Evolutionary conservation across 129 eudicot genomes (phyloP).

Genomic region (Heracleum sosnowskyi): DNA sequence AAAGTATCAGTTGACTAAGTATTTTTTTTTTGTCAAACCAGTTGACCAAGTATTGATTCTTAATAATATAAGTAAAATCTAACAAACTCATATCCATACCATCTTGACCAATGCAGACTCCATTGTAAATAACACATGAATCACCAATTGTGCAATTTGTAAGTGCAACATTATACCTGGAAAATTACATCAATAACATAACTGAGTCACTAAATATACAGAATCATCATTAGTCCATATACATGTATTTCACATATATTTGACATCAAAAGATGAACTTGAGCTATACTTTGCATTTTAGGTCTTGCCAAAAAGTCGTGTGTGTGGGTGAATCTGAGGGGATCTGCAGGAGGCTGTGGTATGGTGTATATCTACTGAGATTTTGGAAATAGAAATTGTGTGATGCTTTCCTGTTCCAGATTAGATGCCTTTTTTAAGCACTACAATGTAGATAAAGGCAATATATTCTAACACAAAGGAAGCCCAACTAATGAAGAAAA

Average conservation of each 20-base stretch:
- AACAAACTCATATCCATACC: slow-evolving; percentile 27
- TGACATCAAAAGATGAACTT: not conserved
- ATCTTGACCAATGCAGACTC: slow-evolving; percentile 94
- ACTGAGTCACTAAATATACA: not conserved
- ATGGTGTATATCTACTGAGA: not conserved
- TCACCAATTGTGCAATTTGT: slow-evolving; percentile 79
- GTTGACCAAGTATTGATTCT: too few relatives aligned
- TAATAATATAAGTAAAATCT: not conserved
- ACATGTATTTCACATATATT: not conserved
- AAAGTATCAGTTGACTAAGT: not conserved
- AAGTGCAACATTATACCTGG: slow-evolving; percentile 82
- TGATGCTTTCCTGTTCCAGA: not conserved
- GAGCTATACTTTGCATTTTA: not conserved
- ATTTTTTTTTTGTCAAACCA: too few relatives aligned
- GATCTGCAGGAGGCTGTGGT: not conserved
- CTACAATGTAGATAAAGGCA: not conserved
- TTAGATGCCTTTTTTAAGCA: not conserved
- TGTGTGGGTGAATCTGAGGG: not conserved
- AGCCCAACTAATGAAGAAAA: not conserved
- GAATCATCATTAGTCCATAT: not conserved
- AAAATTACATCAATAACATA: not conserved
- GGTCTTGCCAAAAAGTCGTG: not conserved
- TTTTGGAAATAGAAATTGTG: not conserved
- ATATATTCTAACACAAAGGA: not conserved
- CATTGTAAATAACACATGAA: slow-evolving; percentile 70